Conservation (phyloP, 768 basidiomycete genomes). For the Naganishia vishniacii region DNA sequence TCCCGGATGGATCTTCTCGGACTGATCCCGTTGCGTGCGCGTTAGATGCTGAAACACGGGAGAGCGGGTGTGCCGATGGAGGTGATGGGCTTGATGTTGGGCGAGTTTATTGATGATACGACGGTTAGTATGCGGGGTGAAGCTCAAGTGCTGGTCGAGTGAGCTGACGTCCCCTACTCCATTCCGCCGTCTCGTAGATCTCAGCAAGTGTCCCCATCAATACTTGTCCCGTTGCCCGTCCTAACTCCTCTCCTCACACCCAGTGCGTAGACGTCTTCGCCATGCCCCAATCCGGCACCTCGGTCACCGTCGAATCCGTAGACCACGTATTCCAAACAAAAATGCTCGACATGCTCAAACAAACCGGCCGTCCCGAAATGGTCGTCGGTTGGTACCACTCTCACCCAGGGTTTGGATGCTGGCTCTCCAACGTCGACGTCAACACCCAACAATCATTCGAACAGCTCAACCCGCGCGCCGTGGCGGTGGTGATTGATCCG, state of each 20-base stretch:
- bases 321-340: constrained; percentile 98
- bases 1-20: background rate
- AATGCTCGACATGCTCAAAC: constrained; percentile 99
- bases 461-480: constrained; percentile 82
- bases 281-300: constrained; percentile 97
- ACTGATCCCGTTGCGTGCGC: too few relatives aligned
- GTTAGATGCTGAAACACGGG: constrained; percentile 99
- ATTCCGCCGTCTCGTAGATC: background rate
- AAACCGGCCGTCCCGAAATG: constrained; percentile 94
- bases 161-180: background rate
- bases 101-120: constrained; percentile 94
- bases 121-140: constrained; percentile 49
- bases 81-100: constrained; percentile 90
- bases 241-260: constrained; percentile 35
- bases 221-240: background rate
- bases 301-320: constrained; percentile 93
- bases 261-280: constrained; percentile 94
- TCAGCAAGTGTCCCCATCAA: background rate
- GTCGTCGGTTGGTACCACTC: constrained; percentile 99
- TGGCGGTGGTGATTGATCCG: constrained; percentile 95
- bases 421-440: constrained; percentile 97
- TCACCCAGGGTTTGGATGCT: constrained; percentile 98
- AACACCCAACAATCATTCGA: constrained; percentile 99
- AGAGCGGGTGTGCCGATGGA: constrained; percentile 97
- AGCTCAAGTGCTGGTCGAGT: too few relatives aligned